These are phyloP conservation scores for Fomitopsis serialis DNA, from an alignment of 768 basidiomycete species.

Conservation along the genomic window DNA sequence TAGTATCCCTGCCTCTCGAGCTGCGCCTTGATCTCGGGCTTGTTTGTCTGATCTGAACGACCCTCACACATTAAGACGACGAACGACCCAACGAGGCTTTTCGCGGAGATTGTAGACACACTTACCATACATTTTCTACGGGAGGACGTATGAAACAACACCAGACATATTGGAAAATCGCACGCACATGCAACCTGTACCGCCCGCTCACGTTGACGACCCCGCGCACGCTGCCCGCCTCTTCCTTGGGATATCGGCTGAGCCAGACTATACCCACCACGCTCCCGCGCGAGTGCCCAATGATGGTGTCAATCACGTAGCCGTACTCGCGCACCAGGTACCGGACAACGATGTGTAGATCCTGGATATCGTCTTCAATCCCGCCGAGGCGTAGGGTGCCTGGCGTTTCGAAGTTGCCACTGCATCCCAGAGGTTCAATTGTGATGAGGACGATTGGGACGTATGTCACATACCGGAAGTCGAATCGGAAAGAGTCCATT, in stretches of 20 bases:
- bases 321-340: constrained; percentile 55
- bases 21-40: constrained; percentile 34
- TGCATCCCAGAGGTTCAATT: constrained; percentile 21
- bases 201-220: constrained; percentile 75
- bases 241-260: constrained; percentile 36
- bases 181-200: constrained; percentile 72
- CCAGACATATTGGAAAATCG: background rate
- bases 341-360: constrained; percentile 59
- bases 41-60: constrained; percentile 7
- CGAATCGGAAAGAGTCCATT: constrained; percentile 80
- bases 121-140: constrained; percentile 17
- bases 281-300: constrained; percentile 78
- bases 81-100: too few species aligned
- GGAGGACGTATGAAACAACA: background rate
- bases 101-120: background rate
- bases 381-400: constrained; percentile 57
- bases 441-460: constrained; percentile 1
- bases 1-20: constrained; percentile 56
- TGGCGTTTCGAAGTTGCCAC: constrained; percentile 74
- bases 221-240: constrained; percentile 45
- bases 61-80: background rate
- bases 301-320: constrained; percentile 62
- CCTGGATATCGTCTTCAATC: constrained; percentile 49
- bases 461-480: constrained; percentile 60
- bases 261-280: constrained; percentile 67